phyloP scores from a whole-genome alignment of 208 protist species.

The Jaenimonas drosophilae region DNA sequence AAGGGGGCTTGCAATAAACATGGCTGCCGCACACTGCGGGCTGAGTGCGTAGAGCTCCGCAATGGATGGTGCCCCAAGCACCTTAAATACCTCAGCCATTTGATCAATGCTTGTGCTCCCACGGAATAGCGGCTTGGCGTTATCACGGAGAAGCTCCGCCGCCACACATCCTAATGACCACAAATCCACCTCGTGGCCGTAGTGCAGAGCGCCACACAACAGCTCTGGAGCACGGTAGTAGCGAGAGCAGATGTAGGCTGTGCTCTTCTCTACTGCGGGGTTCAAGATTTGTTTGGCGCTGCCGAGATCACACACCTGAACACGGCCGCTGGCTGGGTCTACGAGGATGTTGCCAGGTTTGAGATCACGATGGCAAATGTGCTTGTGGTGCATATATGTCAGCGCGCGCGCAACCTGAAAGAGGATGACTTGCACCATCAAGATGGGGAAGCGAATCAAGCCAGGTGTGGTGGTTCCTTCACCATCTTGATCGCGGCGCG shows the following conservation, averaged over 20 bases:
- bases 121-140: constrained; percentile 75
- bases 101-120: constrained; percentile 95
- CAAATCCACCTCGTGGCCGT: constrained; percentile 85
- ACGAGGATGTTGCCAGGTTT: constrained; percentile 89
- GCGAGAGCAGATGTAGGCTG: constrained; percentile 89
- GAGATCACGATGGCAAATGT: constrained; percentile 83
- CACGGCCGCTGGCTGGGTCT: constrained; percentile 31
- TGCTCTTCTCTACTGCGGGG: constrained; percentile 50
- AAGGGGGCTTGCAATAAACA: too few species aligned
- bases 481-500: neutral
- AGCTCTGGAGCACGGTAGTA: constrained; percentile 95
- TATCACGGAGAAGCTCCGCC: constrained; percentile 90
- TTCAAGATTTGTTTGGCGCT: constrained; percentile 71
- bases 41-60: constrained; percentile 96
- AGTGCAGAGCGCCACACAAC: constrained; percentile 81
- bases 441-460: constrained; percentile 45
- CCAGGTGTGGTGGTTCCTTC: neutral
- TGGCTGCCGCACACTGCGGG: constrained; percentile 85
- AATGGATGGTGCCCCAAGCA: constrained; percentile 88
- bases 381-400: constrained; percentile 75
- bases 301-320: constrained; percentile 89
- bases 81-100: constrained; percentile 96
- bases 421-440: constrained; percentile 87
- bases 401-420: constrained; percentile 97
- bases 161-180: constrained; percentile 93